Conservation (phyloP, 805 yeast genomes). For the Yarrowia divulgata region DNA sequence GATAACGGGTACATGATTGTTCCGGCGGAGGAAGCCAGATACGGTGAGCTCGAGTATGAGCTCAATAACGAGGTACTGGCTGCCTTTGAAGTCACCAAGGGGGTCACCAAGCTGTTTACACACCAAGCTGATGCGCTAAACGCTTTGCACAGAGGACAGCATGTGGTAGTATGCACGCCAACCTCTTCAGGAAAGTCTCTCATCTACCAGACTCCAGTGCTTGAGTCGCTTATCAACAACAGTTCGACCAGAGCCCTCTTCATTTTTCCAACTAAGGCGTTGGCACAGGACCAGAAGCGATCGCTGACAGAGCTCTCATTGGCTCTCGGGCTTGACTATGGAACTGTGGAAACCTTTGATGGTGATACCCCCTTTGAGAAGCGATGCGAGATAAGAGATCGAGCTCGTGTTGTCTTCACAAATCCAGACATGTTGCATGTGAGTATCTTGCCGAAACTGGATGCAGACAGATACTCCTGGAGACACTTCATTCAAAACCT, state of each 20-base stretch:
- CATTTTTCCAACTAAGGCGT: constrained; percentile 95
- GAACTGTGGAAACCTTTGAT: constrained; percentile 79
- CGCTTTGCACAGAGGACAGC: constrained; percentile 60
- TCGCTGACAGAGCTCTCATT: constrained; percentile 68
- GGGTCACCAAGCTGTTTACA: constrained; percentile 64
- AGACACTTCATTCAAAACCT: constrained; percentile 67
- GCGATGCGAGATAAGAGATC: constrained; percentile 62
- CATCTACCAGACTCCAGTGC: constrained; percentile 87
- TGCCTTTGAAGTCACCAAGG: constrained; percentile 58
- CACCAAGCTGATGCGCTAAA: constrained; percentile 86
- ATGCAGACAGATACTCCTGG: constrained; percentile 50
- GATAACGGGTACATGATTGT: constrained; percentile 56
- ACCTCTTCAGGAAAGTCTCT: constrained; percentile 97
- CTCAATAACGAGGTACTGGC: constrained; percentile 60
- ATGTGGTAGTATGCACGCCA: constrained; percentile 90
- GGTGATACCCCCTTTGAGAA: constrained; percentile 81
- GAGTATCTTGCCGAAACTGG: constrained; percentile 71
- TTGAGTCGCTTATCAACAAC: constrained; percentile 50
- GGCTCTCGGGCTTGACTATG: constrained; percentile 53
- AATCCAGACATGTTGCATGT: constrained; percentile 95
- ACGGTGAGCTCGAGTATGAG: constrained; percentile 44
- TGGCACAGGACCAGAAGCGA: constrained; percentile 95
- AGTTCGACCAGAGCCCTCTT: constrained; percentile 71
- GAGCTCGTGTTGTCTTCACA: constrained; percentile 83
- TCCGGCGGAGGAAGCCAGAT: constrained; percentile 57